Conservation (phyloP, 139 green algal species). For the Asterochloris erici region DNA sequence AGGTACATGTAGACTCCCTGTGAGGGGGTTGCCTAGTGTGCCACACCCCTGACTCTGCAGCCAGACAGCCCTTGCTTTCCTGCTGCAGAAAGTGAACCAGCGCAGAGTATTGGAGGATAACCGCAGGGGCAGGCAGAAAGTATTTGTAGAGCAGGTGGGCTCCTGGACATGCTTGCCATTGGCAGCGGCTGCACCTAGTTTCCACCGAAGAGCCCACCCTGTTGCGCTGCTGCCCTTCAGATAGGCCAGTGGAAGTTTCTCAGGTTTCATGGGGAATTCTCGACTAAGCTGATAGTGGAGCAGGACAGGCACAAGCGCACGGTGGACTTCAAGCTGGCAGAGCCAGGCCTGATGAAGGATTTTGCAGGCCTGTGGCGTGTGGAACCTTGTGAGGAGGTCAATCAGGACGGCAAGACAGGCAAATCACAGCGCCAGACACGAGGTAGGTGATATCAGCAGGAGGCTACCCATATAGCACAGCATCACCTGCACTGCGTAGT, state of each 20-base stretch:
- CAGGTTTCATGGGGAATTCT: slow-evolving; percentile 34
- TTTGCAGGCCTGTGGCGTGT: slow-evolving; percentile 45
- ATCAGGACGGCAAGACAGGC: background rate
- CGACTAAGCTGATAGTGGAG: slow-evolving; percentile 24
- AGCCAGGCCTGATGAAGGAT: slow-evolving; percentile 50
- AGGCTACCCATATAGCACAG: background rate
- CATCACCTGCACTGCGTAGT: background rate
- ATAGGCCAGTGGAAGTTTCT: slow-evolving; percentile 41
- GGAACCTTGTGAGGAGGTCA: slow-evolving; percentile 20
- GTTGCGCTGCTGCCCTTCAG: slow-evolving; percentile 5
- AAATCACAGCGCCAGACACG: background rate
- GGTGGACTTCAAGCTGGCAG: slow-evolving; percentile 35
- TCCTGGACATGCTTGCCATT: slow-evolving; percentile 44
- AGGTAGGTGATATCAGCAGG: background rate
- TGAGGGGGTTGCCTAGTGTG: background rate
- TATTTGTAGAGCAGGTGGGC: slow-evolving; percentile 57
- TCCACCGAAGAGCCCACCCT: slow-evolving; percentile 39
- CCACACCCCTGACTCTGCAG: background rate
- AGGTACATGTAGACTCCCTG: slow-evolving; percentile 21
- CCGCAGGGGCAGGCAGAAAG: slow-evolving; percentile 23
- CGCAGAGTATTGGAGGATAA: slow-evolving; percentile 52
- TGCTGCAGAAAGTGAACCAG: slow-evolving; percentile 33
- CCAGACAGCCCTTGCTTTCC: background rate
- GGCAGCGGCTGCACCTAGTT: slow-evolving; percentile 21
- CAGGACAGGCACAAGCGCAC: slow-evolving; percentile 38